Evolutionary conservation across 129 eudicot species (phyloP), one percentile per base, ranked within the genome.

Genomic region (Gnaphalium uliginosum): DNA sequence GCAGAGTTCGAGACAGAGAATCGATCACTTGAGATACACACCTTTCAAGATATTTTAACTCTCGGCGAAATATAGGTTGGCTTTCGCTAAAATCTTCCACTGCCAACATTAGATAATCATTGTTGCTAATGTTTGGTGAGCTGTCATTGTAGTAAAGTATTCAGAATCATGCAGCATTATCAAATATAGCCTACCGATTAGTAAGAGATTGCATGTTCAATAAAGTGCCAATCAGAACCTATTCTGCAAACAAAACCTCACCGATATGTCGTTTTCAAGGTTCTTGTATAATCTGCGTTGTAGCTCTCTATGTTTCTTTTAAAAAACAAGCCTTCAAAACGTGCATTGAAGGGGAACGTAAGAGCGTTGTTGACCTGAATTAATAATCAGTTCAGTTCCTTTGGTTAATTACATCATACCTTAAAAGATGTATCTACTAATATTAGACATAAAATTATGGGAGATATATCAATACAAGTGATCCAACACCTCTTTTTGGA

Each of bases 31-130:
- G 8, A 64, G 72, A 61, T 46, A 35, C 75, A 50, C 58, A 94
- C 98, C 93, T 81, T 78, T 94, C 95, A 48, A 94, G 89, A 70
- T 77, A 53, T 82, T 85, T 81, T 35, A 90, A 35, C 78, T 94
- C 97, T 73, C 76, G 78, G n/a, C 70, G 81, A 57, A 85, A 96
- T 69, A 85, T 75, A 22, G 82, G 77, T 75, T 88, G 98, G 71
- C 93, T 87, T 25, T 59, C 41, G 64, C 84, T 90, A 85, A 76
- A 94, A 76, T 94, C 98, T 77, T 85, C 84, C 58, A 76, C 82
- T 58, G 96, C 96, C 69, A 94, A 83, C 66, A 30, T 79, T 64
- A 88, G 75, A 75, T 87, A 84, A 76, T 85, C 96, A 48, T 71
- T 68, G 73, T 87, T 82, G 83, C 88, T 81, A 64, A 88, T 41